phyloP scores from a whole-genome alignment of 2,329 filamentous ascomycete species.

The Sclerotinia glacialis region DNA sequence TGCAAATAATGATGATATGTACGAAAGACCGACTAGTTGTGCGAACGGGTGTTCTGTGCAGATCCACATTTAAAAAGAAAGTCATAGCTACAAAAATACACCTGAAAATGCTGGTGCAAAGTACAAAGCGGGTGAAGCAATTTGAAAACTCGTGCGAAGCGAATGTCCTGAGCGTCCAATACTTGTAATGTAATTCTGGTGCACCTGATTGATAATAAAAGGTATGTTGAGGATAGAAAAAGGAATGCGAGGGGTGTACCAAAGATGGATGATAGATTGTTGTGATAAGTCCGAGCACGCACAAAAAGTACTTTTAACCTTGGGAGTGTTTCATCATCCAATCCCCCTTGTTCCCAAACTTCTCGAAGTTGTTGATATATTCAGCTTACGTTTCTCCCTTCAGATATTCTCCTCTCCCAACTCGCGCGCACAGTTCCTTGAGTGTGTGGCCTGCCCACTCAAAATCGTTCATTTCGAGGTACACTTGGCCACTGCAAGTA shows the following conservation, averaged over 20 bases:
- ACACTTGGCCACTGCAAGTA: constrained; percentile 71
- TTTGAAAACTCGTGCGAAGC: background rate
- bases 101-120: background rate
- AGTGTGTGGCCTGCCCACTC: constrained; percentile 56
- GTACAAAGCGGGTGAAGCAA: no score
- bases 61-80: background rate
- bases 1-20: background rate
- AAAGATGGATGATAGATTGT: no score
- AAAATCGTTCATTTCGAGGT: constrained; percentile 77
- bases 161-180: no score
- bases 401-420: constrained; percentile 43
- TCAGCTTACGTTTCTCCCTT: background rate
- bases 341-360: background rate
- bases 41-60: background rate
- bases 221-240: no score
- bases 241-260: no score
- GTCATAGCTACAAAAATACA: constrained; percentile 7
- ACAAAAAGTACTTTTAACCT: background rate
- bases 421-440: constrained; percentile 50
- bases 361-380: background rate
- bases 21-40: background rate
- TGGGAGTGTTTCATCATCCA: constrained; percentile 5
- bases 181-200: no score
- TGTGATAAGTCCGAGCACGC: constrained; percentile 1
- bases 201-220: no score